Evolutionary conservation across 2,329 filamentous ascomycete species (phyloP).

Genomic region (Hypoxylon sp.): DNA sequence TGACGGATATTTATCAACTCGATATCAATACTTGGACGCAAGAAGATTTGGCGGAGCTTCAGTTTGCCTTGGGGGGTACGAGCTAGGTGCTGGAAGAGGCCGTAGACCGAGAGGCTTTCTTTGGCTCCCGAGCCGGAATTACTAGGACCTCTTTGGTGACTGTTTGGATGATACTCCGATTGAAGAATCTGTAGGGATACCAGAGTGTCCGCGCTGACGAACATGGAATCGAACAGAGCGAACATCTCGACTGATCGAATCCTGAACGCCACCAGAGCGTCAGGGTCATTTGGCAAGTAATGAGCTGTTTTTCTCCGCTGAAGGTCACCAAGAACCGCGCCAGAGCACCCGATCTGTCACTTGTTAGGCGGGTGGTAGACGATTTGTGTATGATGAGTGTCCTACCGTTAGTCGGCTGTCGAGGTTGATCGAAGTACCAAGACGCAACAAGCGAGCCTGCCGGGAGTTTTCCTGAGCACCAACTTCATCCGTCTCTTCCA

Average conservation of each 20-base stretch:
- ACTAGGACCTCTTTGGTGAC: constrained; percentile 75
- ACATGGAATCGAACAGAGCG: constrained; percentile 71
- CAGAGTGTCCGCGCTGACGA: constrained; percentile 82
- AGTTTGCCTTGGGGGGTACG: constrained; percentile 80
- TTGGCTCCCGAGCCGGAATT: constrained; percentile 70
- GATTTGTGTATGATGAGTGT: neutral
- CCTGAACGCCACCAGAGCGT: constrained; percentile 62
- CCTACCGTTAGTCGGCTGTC: constrained; percentile 72
- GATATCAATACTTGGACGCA: constrained; percentile 77
- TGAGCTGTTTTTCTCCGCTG: constrained; percentile 71
- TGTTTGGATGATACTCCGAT: constrained; percentile 82
- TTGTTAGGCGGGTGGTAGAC: constrained; percentile 22
- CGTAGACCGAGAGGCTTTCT: constrained; percentile 84
- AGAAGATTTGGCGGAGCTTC: constrained; percentile 78
- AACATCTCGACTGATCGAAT: constrained; percentile 78
- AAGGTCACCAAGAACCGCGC: constrained; percentile 83
- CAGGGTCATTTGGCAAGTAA: constrained; percentile 67
- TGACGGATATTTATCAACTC: constrained; percentile 75
- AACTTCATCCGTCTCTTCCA: constrained; percentile 46
- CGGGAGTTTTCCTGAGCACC: constrained; percentile 56
- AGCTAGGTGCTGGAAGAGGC: constrained; percentile 77
- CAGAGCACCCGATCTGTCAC: constrained; percentile 76
- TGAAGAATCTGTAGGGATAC: constrained; percentile 85
- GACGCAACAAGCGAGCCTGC: constrained; percentile 70
- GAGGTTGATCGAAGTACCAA: constrained; percentile 75